A percentile compares a stretch with the other conserved stretches of the same genome.
These are phyloP conservation scores for Scedosporium minutisporum DNA, from an alignment of 2,329 filamentous ascomycete species.

Conservation along the genomic window DNA sequence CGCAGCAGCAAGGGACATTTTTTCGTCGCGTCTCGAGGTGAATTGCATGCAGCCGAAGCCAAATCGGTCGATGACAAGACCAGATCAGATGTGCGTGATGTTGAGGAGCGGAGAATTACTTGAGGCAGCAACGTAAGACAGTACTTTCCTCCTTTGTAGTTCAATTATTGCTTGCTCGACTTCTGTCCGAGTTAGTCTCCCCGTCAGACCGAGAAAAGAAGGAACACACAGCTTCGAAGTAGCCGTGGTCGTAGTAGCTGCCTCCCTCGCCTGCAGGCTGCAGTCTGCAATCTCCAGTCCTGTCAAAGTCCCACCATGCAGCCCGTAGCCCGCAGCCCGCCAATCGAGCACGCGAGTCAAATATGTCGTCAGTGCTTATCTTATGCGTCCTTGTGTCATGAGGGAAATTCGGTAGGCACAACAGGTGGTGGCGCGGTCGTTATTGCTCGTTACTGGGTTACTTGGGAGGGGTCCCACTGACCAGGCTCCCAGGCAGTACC, in stretches of 20 bases:
- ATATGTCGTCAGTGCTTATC: background rate
- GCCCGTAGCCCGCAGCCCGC: background rate
- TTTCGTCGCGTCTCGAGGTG: background rate
- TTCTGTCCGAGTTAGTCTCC: no score
- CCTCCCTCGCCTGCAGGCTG: no score
- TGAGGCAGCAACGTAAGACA: no score
- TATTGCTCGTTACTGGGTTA: background rate
- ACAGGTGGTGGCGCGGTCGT: background rate
- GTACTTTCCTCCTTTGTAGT: no score
- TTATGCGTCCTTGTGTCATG: background rate
- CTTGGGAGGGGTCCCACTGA: no score
- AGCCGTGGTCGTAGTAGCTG: no score
- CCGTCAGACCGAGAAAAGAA: no score
- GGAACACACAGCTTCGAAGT: no score
- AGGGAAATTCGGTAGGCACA: background rate
- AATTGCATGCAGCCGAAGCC: background rate
- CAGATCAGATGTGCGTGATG: background rate
- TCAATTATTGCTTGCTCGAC: no score
- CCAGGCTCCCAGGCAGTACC: background rate
- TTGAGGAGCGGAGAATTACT: background rate
- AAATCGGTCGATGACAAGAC: background rate
- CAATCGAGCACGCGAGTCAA: background rate
- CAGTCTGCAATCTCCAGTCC: no score
- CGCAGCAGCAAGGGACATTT: background rate
- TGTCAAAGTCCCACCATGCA: no score